Base-by-base conservation (phyloP, 2,329 filamentous ascomycete genomes). In the Orbilia quercus region DNA sequence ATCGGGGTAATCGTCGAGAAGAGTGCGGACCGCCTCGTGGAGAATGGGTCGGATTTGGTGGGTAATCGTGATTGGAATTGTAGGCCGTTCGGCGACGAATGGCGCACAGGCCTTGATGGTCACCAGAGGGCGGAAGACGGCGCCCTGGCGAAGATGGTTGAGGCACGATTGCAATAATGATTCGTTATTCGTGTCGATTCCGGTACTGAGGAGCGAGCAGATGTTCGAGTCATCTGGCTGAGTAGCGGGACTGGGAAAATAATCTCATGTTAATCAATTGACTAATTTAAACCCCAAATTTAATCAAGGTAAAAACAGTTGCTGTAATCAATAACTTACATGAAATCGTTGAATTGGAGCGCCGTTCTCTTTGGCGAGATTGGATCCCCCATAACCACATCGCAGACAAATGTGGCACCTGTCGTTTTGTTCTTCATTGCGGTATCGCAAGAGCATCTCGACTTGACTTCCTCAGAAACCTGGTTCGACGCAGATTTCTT, bases 1-100 rank as follows among this genome's bases (percentile, higher is more conserved):
- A 22, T 74, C 70, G n/a, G 70, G 70, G 51, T 69, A 74, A 31
- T 74, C 70, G 45, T 74, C 70, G 20, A 74, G 48, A 18, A 74
- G 57, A 34, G 70, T 74, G 40, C 63, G 70, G 23, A 74, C 64
- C 14, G 70, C 70, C n/a, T 74, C 70, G 42, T 74, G 70, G 9
- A 74, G 64, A 16, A 74, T 74, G 1, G 70, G 63, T 40, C 70
- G 63, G 25, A 74, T 58, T 25, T 74, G 64, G n/a, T 64, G 48
- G 16, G 53, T 55, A 22, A 74, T 51, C 7, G 64, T 48, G 3
- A 55, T 16, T 31, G 70, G 70, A 40, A 74, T 25, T 22, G 34
- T 53, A 34, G 63, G 57, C 11, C 57, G 62, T 38, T 67, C 63
- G 22, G 38, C 50, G 4, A 50, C 70, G 11, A 74, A 74, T 55